Base-by-base conservation (phyloP, 2,329 filamentous ascomycete species). In the Fusarium sp. region DNA sequence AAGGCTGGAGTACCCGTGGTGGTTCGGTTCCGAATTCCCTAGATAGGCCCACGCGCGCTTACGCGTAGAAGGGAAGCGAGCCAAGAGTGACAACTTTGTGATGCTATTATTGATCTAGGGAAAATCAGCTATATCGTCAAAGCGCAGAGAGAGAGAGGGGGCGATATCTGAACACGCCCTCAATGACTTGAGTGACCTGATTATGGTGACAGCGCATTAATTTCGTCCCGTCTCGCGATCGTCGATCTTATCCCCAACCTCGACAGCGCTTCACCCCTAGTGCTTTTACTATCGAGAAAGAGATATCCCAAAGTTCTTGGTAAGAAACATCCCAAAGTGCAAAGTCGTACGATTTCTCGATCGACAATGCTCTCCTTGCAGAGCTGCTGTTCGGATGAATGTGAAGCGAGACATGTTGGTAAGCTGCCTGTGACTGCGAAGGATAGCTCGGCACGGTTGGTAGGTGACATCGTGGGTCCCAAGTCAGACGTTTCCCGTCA, bases 401-500 rank as follows among this genome's bases (percentile, higher is more conserved):
- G 31, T 27, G 22, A 49, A 18, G 54, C 54, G 41, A 57, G 54
- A 27, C 31, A 57, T 36, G 18, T 49, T 36, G 41, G 22, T 49
- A 49, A 47, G 31, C 54, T 57, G 31, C 20, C 4, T 12, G 25
- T 17, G 36, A 54, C 5, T 12, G 25, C 15, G 36, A 54, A 57
- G 41, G 41, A 49, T 57, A 50, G n/a, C 25, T 45, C 38, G 63
- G 61, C 62, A 47, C 20, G 45, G 54, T 36, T 50, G 35, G 38
- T 36, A 45, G 33, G 46, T 59, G 41, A 59, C 62, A 59, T 66
- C 62, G 63, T 66, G 63, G 38, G 61, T 44, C 52, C 50, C 20
- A 36, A 25, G 45, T 65, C 42, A 65, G 42, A 18, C 27, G 42
- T 56, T 42, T 42, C 25, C 60, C 33, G 14, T 38, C n/a, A 58